These are phyloP conservation scores for Telopea speciosissima DNA, from an alignment of 177 flowering plant genomes.

Conservation along the genomic window DNA sequence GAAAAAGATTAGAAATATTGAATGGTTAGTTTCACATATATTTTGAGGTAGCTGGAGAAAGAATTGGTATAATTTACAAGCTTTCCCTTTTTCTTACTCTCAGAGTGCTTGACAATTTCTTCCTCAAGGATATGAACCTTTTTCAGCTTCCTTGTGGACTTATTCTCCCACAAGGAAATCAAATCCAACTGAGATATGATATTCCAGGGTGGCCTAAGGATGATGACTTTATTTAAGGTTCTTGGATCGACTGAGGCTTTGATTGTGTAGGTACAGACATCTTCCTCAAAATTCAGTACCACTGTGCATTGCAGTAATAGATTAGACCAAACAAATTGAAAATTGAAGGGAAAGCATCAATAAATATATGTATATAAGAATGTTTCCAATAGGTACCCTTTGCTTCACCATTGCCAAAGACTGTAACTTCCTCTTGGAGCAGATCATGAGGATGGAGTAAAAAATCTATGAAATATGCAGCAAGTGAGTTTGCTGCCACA, in stretches of 20 bases:
- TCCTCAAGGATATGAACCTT: constrained; percentile 30
- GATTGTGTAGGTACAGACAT: constrained; percentile 31
- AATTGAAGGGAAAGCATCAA: too few species aligned
- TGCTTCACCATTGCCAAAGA: constrained; percentile 42
- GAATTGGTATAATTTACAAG: too few species aligned
- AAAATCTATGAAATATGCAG: constrained; percentile 34
- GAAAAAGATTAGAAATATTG: neutral
- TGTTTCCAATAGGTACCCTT: neutral
- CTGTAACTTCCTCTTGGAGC: constrained; percentile 15
- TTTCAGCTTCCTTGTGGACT: constrained; percentile 23
- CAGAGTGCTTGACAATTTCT: constrained; percentile 29
- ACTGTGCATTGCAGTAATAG: constrained; percentile 11
- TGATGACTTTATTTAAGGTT: constrained; percentile 22
- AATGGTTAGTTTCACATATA: too few species aligned
- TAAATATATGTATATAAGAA: too few species aligned
- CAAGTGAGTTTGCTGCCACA: constrained; percentile 35
- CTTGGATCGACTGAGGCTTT: constrained; percentile 33
- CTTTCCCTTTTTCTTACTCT: constrained; percentile 22
- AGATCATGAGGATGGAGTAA: constrained; percentile 35
- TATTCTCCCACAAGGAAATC: constrained; percentile 43
- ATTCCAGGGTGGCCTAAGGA: constrained; percentile 28
- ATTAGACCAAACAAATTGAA: too few species aligned
- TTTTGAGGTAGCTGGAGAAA: too few species aligned
- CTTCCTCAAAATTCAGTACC: constrained; percentile 39
- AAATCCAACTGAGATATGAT: constrained; percentile 36